phyloP scores from a whole-genome alignment of 108 stramenopile species.

The Fragilariopsis cylindrus region DNA sequence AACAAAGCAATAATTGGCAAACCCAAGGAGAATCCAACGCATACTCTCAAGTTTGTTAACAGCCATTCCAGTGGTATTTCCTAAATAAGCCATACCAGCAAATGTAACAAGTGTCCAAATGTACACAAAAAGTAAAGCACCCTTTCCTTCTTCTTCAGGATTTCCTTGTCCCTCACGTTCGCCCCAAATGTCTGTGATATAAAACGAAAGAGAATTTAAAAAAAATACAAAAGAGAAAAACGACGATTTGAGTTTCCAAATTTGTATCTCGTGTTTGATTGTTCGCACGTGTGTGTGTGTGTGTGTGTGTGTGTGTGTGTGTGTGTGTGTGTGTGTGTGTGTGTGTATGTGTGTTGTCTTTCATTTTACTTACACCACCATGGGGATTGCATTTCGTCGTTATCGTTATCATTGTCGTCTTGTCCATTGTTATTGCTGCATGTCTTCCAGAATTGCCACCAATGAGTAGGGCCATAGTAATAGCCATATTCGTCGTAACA shows the following conservation, averaged over 20 bases:
- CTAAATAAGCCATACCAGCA: neutral
- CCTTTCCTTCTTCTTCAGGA: conserved; percentile 19
- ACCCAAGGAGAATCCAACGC: conserved; percentile 14
- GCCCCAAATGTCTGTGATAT: conserved; percentile 21
- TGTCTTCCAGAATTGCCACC: conserved; percentile 39
- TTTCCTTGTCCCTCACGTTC: conserved; percentile 6
- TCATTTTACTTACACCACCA: conserved; percentile 34
- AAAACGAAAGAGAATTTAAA: neutral
- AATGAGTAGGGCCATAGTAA: conserved; percentile 17
- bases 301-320: neutral
- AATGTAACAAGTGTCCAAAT: conserved; percentile 20
- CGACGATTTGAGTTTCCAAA: neutral
- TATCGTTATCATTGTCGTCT: conserved; percentile 4
- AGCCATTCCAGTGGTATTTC: conserved; percentile 10
- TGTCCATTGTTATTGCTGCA: neutral
- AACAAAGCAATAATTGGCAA: conserved; percentile 20
- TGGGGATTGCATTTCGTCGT: conserved; percentile 12
- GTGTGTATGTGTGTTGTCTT: neutral
- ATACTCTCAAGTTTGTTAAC: neutral
- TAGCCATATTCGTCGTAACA: conserved; percentile 17
- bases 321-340: neutral
- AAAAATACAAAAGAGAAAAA: neutral
- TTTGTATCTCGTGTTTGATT: neutral
- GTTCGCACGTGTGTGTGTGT: neutral
- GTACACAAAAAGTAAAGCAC: conserved; percentile 26